These are phyloP conservation scores for Epichloe aotearoae DNA, from an alignment of 2,329 filamentous ascomycete genomes.

Conservation along the genomic window DNA sequence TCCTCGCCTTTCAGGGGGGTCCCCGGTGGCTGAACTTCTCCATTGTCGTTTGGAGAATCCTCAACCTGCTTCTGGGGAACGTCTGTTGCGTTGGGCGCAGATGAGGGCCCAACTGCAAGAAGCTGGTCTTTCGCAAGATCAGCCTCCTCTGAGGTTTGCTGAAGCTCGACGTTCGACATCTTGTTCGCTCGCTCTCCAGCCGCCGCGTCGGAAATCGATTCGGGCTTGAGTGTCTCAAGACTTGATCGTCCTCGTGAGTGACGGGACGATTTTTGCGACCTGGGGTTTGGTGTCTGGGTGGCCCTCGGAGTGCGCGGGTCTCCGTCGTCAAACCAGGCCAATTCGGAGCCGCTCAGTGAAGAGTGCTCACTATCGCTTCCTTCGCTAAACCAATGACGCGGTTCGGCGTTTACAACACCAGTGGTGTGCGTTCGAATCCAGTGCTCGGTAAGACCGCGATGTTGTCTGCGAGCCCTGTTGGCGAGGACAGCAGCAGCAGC, in stretches of 20 bases:
- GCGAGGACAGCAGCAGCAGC: conserved; percentile 50
- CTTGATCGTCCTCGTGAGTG: conserved; percentile 38
- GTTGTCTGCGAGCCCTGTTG: conserved; percentile 46
- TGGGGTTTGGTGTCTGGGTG: conserved; percentile 9
- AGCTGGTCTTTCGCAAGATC: conserved; percentile 8
- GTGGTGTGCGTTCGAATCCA: conserved; percentile 79
- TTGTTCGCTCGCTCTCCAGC: conserved; percentile 9
- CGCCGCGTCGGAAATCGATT: conserved; percentile 9
- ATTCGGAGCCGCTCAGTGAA: conserved; percentile 56
- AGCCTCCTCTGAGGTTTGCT: conserved; percentile 2
- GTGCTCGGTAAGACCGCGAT: conserved; percentile 60
- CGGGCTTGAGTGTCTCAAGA: conserved; percentile 39
- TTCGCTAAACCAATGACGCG: conserved; percentile 74
- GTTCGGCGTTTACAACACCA: conserved; percentile 54
- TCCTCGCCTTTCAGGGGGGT: conserved; percentile 23
- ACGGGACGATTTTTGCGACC: conserved; percentile 15
- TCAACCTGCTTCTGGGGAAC: background rate
- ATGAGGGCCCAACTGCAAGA: conserved; percentile 1
- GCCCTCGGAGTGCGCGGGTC: conserved; percentile 36
- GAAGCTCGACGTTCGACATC: conserved; percentile 19
- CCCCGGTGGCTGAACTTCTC: conserved; percentile 16
- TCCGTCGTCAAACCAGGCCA: conserved; percentile 37
- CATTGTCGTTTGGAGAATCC: conserved; percentile 11
- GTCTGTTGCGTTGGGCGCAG: background rate
- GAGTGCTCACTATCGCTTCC: conserved; percentile 57